Base-by-base conservation (phyloP, 768 basidiomycete genomes). In the Pleurotus salmoneostramineus region DNA sequence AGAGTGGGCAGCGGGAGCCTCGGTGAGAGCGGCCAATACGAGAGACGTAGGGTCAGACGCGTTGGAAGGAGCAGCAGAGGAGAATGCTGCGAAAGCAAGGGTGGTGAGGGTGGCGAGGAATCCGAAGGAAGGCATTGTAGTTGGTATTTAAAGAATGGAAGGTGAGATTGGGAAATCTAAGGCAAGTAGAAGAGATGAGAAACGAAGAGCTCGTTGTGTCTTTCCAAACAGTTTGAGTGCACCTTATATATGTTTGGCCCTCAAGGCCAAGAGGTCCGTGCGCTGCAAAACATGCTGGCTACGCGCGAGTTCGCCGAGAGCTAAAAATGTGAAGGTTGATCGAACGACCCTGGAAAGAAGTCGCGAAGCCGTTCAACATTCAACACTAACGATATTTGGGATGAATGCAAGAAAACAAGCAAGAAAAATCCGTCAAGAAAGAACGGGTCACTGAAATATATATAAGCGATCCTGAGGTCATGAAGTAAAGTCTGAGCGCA, bases 41-140 rank as follows among this genome's bases (percentile, higher is more conserved):
- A 27, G 21, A 27, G 21, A 27, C 21, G 21, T 27, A 27, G 21
- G 21, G 21, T 27, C 27, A 58, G 58, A 27, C 21, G 21, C 12
- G 34, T 33, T 8, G 10, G 45, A 17, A 40, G 64, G 63, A 10
- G 61, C 63, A 34, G 64, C 56, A n/a, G 61, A 58, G 5, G 59
- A 40, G 62, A 64, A 43, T 4, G 59, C 56, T n/a, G 68, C 64
- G 57, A 58, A 63, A 42, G 64, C 64, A 14, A 66, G 6, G 52
- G 65, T 61, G 54, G 63, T 51, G 59, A 69, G n/a, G 61, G 64
- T 33, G 49, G 68, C 45, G 56, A 69, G 52, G 17, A 62, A 46
- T 44, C 57, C 61, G 61, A 68, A 65, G 54, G 58, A 63, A 60
- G 61, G 62, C 69, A 70, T 70, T 63, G 47, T 64, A 14, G 6